Conservation (phyloP, 306 rosid genomes). For the Cyclanthera cordifolia region DNA sequence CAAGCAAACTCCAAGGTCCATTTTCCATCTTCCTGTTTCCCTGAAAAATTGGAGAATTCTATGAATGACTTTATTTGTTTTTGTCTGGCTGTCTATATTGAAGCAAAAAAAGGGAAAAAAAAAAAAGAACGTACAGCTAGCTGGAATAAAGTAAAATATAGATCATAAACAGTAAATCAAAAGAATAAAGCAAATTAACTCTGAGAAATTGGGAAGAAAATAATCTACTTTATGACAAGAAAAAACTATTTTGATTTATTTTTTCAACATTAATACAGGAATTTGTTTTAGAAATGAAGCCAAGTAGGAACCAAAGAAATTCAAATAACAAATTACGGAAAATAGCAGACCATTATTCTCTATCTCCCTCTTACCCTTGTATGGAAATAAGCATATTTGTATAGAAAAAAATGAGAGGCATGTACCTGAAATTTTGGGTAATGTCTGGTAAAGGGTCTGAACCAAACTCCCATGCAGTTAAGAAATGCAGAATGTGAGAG, state of each 20-base stretch:
- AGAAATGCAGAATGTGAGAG: constrained; percentile 8
- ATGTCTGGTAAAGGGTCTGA: not conserved
- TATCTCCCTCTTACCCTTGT: not conserved
- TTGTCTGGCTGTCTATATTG: not conserved
- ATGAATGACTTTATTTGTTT: not conserved
- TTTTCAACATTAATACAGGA: not conserved
- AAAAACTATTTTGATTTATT: not conserved
- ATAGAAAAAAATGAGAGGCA: not conserved
- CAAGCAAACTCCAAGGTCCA: constrained; percentile 13
- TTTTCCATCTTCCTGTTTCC: not conserved
- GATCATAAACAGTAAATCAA: constrained; percentile 12
- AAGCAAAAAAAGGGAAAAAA: not conserved
- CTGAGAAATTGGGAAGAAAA: not conserved
- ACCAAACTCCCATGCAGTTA: constrained; percentile 7
- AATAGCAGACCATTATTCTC: not conserved
- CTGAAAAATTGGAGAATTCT: constrained; percentile 1
- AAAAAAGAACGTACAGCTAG: not conserved
- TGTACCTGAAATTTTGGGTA: not conserved
- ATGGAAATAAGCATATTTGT: constrained; percentile 1
- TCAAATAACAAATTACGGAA: not conserved
- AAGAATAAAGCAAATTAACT: not conserved
- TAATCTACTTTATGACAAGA: not conserved
- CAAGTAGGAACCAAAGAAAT: not conserved
- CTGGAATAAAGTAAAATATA: constrained; percentile 4
- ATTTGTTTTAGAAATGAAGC: not conserved